Base-by-base conservation (phyloP, 1,284 basidiomycete genomes). In the Irpex sp. region DNA sequence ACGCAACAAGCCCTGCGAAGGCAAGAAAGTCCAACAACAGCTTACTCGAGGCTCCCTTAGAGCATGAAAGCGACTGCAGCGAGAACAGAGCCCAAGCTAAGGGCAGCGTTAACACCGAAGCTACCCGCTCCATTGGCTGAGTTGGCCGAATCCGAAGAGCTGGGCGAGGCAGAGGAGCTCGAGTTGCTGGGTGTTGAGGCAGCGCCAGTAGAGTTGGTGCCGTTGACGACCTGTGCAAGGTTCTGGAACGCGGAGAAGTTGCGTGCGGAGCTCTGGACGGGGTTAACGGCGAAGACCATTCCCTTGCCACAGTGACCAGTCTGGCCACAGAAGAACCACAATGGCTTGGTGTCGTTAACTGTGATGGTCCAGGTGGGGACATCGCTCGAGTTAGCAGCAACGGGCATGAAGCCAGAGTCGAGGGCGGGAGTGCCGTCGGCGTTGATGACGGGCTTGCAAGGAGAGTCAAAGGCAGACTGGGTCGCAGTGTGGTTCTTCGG, bases 401-500 rank as follows among this genome's bases (percentile, higher is more conserved):
- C 84, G 59, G 87, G 78, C 75, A 84, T 79, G 74, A 87, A 87
- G 62, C 81, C 85, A 68, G 85, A 86, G 74, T 87, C 83, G 68
- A 88, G 82, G 21, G 81, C 84, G 49, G 73, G 77, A 57, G 73
- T 73, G 59, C 63, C 62, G 59, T 72, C 76, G 44, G 77, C 78
- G 49, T 77, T 77, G 15, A 71, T 71, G 60, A 82, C 71, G 62
- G 77, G 77, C 60, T 76, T 72, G 75, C 87, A 89, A 48, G 87
- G 87, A 59, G 79, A 79, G 58, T 77, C 81, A 71, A 89, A 89
- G 11, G 82, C 79, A 9, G 85, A 86, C 72, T 88, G 86, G n/a
- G 86, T 87, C 49, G 84, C 83, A n/a, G 85, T 85, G 75, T 88
- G 86, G 74, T 87, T 87, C 78, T 85, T 87, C 70, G 79, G 76